Conservation (phyloP, 495 filamentous ascomycete genomes). For the Apiosordaria backusii region DNA sequence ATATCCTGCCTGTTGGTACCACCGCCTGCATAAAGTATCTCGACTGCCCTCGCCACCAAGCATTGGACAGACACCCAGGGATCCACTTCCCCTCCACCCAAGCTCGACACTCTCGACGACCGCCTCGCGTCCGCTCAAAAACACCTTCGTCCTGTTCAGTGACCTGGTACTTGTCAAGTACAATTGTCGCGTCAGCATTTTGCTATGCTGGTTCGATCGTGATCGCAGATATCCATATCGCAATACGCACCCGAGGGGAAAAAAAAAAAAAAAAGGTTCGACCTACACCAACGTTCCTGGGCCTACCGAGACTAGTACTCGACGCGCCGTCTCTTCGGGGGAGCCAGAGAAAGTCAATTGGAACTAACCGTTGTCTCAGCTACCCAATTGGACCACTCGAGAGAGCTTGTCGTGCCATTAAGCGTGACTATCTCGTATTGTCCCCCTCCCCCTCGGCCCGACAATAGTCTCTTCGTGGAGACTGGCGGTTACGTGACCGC, state of each 20-base stretch:
- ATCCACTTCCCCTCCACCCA: not conserved
- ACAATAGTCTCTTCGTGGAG: constrained; percentile 7
- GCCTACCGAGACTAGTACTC: constrained; percentile 2
- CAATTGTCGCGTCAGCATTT: not conserved
- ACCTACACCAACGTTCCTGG: constrained; percentile 1
- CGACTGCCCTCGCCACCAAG: not conserved
- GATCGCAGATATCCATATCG: not conserved
- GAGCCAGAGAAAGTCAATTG: constrained; percentile 9
- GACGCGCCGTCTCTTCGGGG: constrained; percentile 1
- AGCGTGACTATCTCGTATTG: not conserved
- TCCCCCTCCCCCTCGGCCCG: constrained; percentile 7
- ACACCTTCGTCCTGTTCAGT: not conserved
- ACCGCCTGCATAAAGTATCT: constrained; percentile 5
- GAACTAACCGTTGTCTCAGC: constrained; percentile 10
- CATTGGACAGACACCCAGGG: not conserved
- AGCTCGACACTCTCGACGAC: not conserved
- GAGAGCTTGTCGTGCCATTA: not conserved
- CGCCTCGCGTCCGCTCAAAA: not conserved
- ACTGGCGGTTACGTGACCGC: constrained; percentile 12
- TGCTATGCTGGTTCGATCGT: constrained; percentile 6
- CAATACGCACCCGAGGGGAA: not conserved
- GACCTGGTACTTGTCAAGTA: not conserved
- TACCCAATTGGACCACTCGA: constrained; percentile 6
- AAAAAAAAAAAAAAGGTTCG: constrained; percentile 14
- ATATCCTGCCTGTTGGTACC: not conserved